Evolutionary conservation across 2,329 filamentous ascomycete genomes (phyloP).

Genomic region (Verticillium nonalfalfae): DNA sequence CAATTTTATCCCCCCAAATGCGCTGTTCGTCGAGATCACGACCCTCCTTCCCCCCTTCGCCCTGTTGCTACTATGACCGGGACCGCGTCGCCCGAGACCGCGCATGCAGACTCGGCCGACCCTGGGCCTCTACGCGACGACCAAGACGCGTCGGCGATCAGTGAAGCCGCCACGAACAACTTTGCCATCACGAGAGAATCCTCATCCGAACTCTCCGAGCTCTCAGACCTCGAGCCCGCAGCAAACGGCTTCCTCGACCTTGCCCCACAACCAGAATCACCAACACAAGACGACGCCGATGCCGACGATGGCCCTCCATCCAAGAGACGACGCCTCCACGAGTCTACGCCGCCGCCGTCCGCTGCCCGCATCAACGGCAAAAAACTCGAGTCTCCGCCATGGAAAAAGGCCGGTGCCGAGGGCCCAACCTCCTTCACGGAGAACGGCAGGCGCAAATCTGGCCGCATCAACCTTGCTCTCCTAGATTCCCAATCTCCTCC

Average conservation of each 20-base stretch:
- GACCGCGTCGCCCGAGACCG: slow-evolving; percentile 49
- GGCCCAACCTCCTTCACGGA: slow-evolving; percentile 80
- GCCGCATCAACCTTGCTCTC: slow-evolving; percentile 53
- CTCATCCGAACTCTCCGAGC: slow-evolving; percentile 8
- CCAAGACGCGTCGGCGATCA: slow-evolving; percentile 7
- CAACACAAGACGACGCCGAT: neutral
- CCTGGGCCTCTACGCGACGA: slow-evolving; percentile 15
- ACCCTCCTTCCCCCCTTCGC: slow-evolving; percentile 36
- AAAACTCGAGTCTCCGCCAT: slow-evolving; percentile 73
- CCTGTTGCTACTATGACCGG: slow-evolving; percentile 49
- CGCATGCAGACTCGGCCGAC: slow-evolving; percentile 25
- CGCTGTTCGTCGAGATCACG: slow-evolving; percentile 48
- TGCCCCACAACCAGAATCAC: slow-evolving; percentile 1
- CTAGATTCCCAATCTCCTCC: slow-evolving; percentile 42
- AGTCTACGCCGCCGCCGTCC: slow-evolving; percentile 31
- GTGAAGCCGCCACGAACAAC: neutral
- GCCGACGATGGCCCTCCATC: slow-evolving; percentile 41
- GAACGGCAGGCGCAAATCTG: slow-evolving; percentile 64
- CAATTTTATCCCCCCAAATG: slow-evolving; percentile 52
- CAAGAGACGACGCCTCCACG: slow-evolving; percentile 60
- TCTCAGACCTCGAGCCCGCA: slow-evolving; percentile 9
- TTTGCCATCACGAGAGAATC: slow-evolving; percentile 5
- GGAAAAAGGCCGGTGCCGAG: slow-evolving; percentile 80
- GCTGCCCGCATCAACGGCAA: slow-evolving; percentile 25
- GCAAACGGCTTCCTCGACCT: slow-evolving; percentile 9